phyloP scores from a whole-genome alignment of 2,329 filamentous ascomycete species.

The Claviceps monticola region DNA sequence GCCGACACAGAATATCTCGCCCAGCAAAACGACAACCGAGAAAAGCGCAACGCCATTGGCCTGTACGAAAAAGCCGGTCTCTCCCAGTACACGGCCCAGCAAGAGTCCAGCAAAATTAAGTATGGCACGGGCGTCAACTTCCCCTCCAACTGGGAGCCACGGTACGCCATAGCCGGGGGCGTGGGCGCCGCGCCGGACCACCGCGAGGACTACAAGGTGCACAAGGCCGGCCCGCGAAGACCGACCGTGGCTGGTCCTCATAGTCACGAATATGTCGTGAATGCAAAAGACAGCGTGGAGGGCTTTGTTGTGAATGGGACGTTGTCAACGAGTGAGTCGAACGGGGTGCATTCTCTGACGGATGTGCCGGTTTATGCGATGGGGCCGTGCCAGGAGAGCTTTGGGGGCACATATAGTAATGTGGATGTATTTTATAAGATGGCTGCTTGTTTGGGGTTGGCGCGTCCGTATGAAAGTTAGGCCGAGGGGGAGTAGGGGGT shows the following conservation, averaged over 20 bases:
- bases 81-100: slow-evolving; percentile 53
- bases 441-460: slow-evolving; percentile 50
- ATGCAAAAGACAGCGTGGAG: slow-evolving; percentile 48
- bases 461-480: slow-evolving; percentile 10
- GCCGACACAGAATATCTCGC: slow-evolving; percentile 69
- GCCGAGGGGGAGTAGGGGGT: slow-evolving; percentile 2
- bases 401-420: slow-evolving; percentile 57
- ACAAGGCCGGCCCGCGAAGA: slow-evolving; percentile 47
- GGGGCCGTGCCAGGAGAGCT: slow-evolving; percentile 66
- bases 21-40: slow-evolving; percentile 48
- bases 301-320: slow-evolving; percentile 70
- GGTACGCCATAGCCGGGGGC: slow-evolving; percentile 67
- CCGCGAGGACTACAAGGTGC: slow-evolving; percentile 62
- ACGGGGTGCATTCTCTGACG: slow-evolving; percentile 68
- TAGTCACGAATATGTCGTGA: slow-evolving; percentile 50
- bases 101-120: slow-evolving; percentile 37
- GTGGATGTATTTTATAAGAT: slow-evolving; percentile 67
- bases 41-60: slow-evolving; percentile 64
- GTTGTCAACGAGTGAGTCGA: slow-evolving; percentile 43
- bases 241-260: slow-evolving; percentile 41
- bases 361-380: slow-evolving; percentile 67
- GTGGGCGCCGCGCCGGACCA: slow-evolving; percentile 59
- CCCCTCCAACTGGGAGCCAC: slow-evolving; percentile 71
- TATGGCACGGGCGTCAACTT: slow-evolving; percentile 66
- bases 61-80: slow-evolving; percentile 61